Evolutionary conservation across 345 rosid species (phyloP), one percentile per base, ranked within the genome.

Genomic region (Moricandia arvensis): DNA sequence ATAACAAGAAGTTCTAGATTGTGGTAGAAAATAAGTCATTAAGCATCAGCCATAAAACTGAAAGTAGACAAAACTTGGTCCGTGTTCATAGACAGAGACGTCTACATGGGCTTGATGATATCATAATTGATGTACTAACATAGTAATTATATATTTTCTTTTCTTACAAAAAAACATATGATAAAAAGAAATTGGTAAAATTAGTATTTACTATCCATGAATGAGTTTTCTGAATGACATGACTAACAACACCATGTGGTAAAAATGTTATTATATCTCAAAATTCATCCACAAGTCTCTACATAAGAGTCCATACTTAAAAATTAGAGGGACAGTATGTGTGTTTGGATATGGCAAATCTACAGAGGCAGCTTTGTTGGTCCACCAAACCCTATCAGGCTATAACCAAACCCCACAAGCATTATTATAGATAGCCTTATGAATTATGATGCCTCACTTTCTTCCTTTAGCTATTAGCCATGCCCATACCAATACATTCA

Each of bases 311-410:
- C 24, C 24, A 0, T 21, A 2, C 24, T 21, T n/a, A 21, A 21
- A 21, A 38, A 0, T 57, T 29, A 57, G 15, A 31, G 24, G 16
- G 34, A 13, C 16, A 8, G 13, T 60, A 13, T 59, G 62, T 12
- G 26, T 69, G n/a, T 75, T 60, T 37, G 69, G 74, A 37, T 53
- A 55, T 21, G 31, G 60, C 31, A 4, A 62, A 27, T 33, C 34
- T 53, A 17, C 45, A 49, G 63, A 76, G 64, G 9, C 68, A 74
- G 43, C 47, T 62, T 55, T 63, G 59, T 64, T 76, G 71, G 75
- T 31, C 80, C 71, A 70, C 71, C 66, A 71, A 77, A 45, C 61
- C n/a, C n/a, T n/a, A n/a, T n/a, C n/a, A n/a, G n/a, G n/a, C n/a
- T n/a, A n/a, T n/a, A n/a, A n/a, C n/a, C n/a, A n/a, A n/a, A 38